A percentile compares a stretch with the other conserved stretches of the same genome.
Evolutionary conservation across 2,329 filamentous ascomycete species (phyloP).

Genomic region (Biscogniauxia marginata): DNA sequence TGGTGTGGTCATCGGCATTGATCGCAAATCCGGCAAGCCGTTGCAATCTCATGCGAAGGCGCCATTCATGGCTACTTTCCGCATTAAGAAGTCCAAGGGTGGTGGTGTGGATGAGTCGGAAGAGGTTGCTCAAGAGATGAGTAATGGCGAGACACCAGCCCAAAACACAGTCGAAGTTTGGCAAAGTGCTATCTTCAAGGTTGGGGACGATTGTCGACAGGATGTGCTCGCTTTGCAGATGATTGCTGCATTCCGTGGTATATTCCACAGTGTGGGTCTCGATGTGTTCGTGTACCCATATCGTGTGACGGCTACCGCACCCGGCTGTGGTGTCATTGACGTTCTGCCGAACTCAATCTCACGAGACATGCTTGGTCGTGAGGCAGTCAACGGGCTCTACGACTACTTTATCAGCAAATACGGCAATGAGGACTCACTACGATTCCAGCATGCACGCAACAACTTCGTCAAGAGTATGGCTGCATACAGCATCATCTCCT

Average conservation of each 20-base stretch:
- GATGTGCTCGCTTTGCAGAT: slow-evolving; percentile 96
- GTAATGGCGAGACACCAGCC: slow-evolving; percentile 34
- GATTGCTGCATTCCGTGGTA: slow-evolving; percentile 95
- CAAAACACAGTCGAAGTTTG: slow-evolving; percentile 82
- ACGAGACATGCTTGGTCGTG: slow-evolving; percentile 95
- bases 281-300: slow-evolving; percentile 98
- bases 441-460: slow-evolving; percentile 90
- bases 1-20: slow-evolving; percentile 94
- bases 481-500: slow-evolving; percentile 95
- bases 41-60: slow-evolving; percentile 97
- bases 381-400: slow-evolving; percentile 96
- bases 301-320: slow-evolving; percentile 93
- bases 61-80: slow-evolving; percentile 98
- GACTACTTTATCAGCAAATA: slow-evolving; percentile 99
- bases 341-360: slow-evolving; percentile 97
- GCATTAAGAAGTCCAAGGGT: slow-evolving; percentile 77
- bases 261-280: slow-evolving; percentile 91
- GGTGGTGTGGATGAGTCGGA: slow-evolving; percentile 51
- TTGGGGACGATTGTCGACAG: slow-evolving; percentile 96
- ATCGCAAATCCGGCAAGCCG: slow-evolving; percentile 95
- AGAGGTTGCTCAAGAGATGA: slow-evolving; percentile 49
- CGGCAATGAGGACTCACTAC: slow-evolving; percentile 90
- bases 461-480: slow-evolving; percentile 99
- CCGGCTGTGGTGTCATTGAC: slow-evolving; percentile 96
- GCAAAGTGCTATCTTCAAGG: slow-evolving; percentile 99